Conservation (phyloP, 768 basidiomycete genomes). For the Dentipellis fragilis region DNA sequence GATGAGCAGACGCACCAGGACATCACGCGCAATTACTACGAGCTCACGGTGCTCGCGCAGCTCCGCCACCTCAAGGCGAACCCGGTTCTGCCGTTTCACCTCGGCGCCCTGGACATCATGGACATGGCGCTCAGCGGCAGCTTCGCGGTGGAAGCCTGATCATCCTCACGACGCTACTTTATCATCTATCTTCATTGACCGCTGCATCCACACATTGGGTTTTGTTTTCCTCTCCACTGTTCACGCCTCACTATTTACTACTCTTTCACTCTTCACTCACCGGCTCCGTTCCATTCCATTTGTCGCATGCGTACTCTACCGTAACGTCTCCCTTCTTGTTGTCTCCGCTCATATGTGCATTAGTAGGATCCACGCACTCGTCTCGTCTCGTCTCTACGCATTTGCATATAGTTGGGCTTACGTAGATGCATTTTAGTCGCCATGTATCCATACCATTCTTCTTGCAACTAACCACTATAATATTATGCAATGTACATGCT, state of each 20-base stretch:
- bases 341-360: background rate
- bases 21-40: slow-evolving; percentile 59
- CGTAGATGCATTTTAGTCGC: slow-evolving; percentile 5
- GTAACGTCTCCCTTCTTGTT: background rate
- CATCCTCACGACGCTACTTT: background rate
- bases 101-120: slow-evolving; percentile 65
- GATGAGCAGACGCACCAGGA: slow-evolving; percentile 35
- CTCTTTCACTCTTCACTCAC: no score
- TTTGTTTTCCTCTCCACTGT: background rate
- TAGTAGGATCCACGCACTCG: background rate
- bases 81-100: slow-evolving; percentile 58
- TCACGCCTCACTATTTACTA: background rate
- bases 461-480: slow-evolving; percentile 9
- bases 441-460: slow-evolving; percentile 12
- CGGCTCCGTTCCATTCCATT: no score
- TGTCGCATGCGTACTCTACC: background rate
- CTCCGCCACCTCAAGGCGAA: slow-evolving; percentile 36
- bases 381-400: background rate
- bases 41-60: slow-evolving; percentile 52
- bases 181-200: slow-evolving; percentile 2
- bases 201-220: background rate
- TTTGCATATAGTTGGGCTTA: slow-evolving; percentile 8
- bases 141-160: slow-evolving; percentile 15
- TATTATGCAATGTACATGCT: slow-evolving; percentile 1
- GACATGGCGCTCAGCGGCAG: slow-evolving; percentile 26